Base-by-base conservation (phyloP, 129 eudicot genomes). In the Dittrichia graveolens region DNA sequence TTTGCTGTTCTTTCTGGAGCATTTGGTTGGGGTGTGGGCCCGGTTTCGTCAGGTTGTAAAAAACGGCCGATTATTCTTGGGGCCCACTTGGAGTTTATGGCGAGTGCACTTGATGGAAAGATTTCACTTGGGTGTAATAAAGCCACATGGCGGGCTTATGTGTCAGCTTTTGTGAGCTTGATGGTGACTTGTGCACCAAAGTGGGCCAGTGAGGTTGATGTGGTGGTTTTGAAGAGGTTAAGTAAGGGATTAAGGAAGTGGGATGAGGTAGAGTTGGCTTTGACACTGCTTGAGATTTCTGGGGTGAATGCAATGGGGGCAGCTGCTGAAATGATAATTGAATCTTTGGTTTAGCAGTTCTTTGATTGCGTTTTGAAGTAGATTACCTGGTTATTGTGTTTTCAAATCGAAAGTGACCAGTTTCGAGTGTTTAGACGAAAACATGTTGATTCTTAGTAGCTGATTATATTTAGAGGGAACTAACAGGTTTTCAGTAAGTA, bases 291-390 rank as follows among this genome's bases (percentile, higher is more conserved):
- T 11, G 89, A 89, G 14, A 76, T 85, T 59, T 69, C 94, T 64
- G 99, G 99, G 77, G 75, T 83, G 19, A 66, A 69, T 43, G 94
- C 97, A 4, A 88, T 90, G 96, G 99, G 97, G 75, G 84, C 87
- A 45, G 96, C 99, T 73, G 97, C 99, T 41, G 99, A 95, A 73
- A 75, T 94, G 85, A 88, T 94, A 5, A 79, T 90, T 15, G 89
- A 82, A 61, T 78, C 66, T 50, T 69, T 15, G 16, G 81, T 78
- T 45, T 78, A 50, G 50, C 8, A 15, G 60, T 16, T 54, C 13
- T 15, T 48, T 4, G 43, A 58, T 37, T 11, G 43, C 39, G 2
- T 39, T 61, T 39, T 61, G 35, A n/a, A 61, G 3, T 40, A 34
- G 42, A 40, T 15, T 31, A 56, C 8, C 62, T 3, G 62, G 31